A percentile compares a stretch with the other conserved stretches of the same genome.
phyloP scores from a whole-genome alignment of 2,329 filamentous ascomycete genomes.

The Pseudocercospora pini-densiflorae region DNA sequence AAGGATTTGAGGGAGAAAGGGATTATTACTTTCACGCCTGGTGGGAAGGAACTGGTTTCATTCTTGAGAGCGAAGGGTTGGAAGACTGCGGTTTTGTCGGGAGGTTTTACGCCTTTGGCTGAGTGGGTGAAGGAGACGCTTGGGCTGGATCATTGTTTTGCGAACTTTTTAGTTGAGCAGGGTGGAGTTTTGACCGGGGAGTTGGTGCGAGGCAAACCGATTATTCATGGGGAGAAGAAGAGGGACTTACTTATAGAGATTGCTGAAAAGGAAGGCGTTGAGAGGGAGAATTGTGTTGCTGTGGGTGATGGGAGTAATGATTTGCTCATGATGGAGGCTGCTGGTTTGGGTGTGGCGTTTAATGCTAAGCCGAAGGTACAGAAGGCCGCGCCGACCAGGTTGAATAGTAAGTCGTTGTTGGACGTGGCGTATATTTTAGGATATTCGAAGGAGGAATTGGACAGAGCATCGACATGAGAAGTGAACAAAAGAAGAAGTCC shows the following conservation, averaged over 20 bases:
- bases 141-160: conserved; percentile 84
- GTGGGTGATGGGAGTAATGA: conserved; percentile 86
- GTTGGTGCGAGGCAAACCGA: conserved; percentile 68
- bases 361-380: conserved; percentile 85
- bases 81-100: conserved; percentile 88
- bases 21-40: conserved; percentile 79
- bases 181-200: conserved; percentile 69
- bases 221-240: conserved; percentile 79
- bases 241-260: conserved; percentile 72
- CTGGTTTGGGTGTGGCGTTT: conserved; percentile 79
- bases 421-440: conserved; percentile 78
- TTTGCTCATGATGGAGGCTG: conserved; percentile 75
- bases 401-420: conserved; percentile 72
- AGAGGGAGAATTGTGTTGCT: conserved; percentile 70
- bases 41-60: conserved; percentile 73
- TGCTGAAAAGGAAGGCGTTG: conserved; percentile 68
- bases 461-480: conserved; percentile 12
- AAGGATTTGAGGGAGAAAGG: conserved; percentile 67
- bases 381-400: conserved; percentile 71
- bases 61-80: conserved; percentile 78
- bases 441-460: conserved; percentile 35
- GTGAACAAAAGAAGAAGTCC: background rate
- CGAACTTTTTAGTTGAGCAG: conserved; percentile 75
- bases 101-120: conserved; percentile 88
- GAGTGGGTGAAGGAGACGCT: conserved; percentile 81